These are phyloP conservation scores for Carex parvula DNA, from an alignment of 176 grass and related monocot genomes.

Conservation along the genomic window DNA sequence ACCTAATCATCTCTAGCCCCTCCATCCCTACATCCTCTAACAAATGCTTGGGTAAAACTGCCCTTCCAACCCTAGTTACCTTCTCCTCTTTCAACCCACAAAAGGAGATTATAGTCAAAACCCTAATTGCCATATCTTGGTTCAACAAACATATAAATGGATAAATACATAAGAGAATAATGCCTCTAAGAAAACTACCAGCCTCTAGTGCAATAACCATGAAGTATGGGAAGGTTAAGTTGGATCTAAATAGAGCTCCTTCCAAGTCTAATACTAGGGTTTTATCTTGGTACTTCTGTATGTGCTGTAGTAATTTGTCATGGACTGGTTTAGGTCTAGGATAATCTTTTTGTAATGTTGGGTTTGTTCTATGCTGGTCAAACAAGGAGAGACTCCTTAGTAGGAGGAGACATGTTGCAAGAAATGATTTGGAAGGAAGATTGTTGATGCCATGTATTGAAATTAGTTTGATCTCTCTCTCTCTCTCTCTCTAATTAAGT, in stretches of 20 bases:
- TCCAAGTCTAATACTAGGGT: conserved; percentile 66
- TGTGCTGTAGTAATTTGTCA: conserved; percentile 10
- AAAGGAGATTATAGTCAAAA: conserved; percentile 64
- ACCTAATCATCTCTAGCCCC: conserved; percentile 40
- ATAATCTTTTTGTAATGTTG: conserved; percentile 10
- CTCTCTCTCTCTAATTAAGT: not conserved
- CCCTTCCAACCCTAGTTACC: conserved; percentile 46
- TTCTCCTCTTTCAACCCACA: conserved; percentile 46
- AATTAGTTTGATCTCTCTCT: not conserved
- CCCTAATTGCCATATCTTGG: conserved; percentile 35
- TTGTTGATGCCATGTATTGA: conserved; percentile 37
- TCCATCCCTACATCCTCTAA: conserved; percentile 67
- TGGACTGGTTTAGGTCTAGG: conserved; percentile 23
- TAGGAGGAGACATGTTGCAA: conserved; percentile 37
- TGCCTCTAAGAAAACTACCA: conserved; percentile 59
- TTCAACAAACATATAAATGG: conserved; percentile 43
- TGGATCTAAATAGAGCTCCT: conserved; percentile 55
- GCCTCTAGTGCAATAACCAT: conserved; percentile 81
- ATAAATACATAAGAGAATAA: conserved; percentile 55
- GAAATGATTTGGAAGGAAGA: conserved; percentile 39
- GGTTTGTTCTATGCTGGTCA: conserved; percentile 18
- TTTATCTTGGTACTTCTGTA: conserved; percentile 25
- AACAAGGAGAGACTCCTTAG: conserved; percentile 26
- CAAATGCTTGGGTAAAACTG: conserved; percentile 60
- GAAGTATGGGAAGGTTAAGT: conserved; percentile 72